A percentile compares a stretch with the other conserved stretches of the same genome.
Evolutionary conservation across 1,284 basidiomycete genomes (phyloP).

Genomic region (Limonomyces culmigenus): DNA sequence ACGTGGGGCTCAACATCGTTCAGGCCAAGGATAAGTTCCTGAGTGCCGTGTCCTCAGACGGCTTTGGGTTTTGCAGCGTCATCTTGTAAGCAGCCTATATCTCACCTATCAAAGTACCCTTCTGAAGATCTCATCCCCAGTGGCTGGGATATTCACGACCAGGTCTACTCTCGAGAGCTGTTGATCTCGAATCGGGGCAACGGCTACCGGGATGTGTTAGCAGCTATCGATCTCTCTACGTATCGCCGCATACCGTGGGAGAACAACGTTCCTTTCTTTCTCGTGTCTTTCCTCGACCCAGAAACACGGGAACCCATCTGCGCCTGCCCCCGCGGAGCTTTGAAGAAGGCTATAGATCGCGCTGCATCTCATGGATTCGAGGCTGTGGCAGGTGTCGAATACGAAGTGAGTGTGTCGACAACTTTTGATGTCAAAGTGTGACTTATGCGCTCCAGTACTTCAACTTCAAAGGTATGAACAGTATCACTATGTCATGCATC

Average conservation of each 20-base stretch:
- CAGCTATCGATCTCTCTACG: conserved; percentile 70
- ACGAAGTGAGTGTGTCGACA: conserved; percentile 43
- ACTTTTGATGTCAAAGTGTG: background rate
- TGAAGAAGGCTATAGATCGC: conserved; percentile 40
- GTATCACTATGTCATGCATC: background rate
- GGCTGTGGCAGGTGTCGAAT: conserved; percentile 76
- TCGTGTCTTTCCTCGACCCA: conserved; percentile 80
- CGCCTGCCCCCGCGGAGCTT: conserved; percentile 76
- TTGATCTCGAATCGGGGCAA: conserved; percentile 82
- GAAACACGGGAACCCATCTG: conserved; percentile 59
- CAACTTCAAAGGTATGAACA: conserved; percentile 81
- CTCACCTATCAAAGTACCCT: conserved; percentile 2
- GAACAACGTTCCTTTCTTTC: conserved; percentile 81
- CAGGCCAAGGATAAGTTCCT: conserved; percentile 88
- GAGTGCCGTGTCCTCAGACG: conserved; percentile 63
- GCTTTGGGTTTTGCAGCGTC: conserved; percentile 87
- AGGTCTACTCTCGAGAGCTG: conserved; percentile 70
- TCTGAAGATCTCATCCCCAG: no score
- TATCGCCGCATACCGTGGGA: conserved; percentile 89
- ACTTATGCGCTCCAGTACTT: conserved; percentile 50
- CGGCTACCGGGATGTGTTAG: conserved; percentile 81
- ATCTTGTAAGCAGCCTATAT: conserved; percentile 43
- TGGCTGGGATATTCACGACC: conserved; percentile 82
- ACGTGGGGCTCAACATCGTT: background rate
- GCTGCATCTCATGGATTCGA: conserved; percentile 33